Percentiles rank a stretch among this genome's conserved stretches.
These are phyloP conservation scores for Diaporthe longicolla DNA, from an alignment of 2,329 filamentous ascomycete genomes.

Conservation along the genomic window DNA sequence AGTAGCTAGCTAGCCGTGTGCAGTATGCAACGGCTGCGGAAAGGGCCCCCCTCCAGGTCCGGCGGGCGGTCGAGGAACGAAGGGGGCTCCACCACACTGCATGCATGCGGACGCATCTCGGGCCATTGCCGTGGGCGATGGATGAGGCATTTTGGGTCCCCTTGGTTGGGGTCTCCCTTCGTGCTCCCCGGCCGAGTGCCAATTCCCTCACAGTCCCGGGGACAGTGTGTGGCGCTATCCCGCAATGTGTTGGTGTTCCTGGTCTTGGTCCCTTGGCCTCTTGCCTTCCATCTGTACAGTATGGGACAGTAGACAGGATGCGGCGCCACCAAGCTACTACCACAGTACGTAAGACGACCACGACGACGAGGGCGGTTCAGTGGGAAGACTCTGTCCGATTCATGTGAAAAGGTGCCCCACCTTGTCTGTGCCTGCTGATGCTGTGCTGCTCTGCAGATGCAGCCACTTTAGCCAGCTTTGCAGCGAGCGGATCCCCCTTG, in stretches of 20 bases:
- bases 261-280: not conserved
- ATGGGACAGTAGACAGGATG: not conserved
- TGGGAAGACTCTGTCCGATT: constrained; percentile 10
- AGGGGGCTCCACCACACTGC: constrained; percentile 5
- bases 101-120: constrained; percentile 33
- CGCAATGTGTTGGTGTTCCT: not conserved
- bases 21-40: not conserved
- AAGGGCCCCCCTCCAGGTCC: not conserved
- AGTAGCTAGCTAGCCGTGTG: constrained; percentile 8
- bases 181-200: constrained; percentile 15
- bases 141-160: constrained; percentile 30
- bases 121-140: constrained; percentile 24
- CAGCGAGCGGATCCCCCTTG: constrained; percentile 1
- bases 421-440: constrained; percentile 18
- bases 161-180: not conserved
- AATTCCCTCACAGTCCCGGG: constrained; percentile 36
- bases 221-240: constrained; percentile 18
- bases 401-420: constrained; percentile 25
- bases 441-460: constrained; percentile 15
- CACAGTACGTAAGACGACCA: not conserved
- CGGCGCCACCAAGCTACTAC: no score
- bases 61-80: not conserved
- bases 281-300: not conserved
- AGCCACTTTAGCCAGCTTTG: constrained; percentile 31
- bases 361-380: not conserved